Evolutionary conservation across 148 eudicot species (phyloP).

Genomic region (Chenopodium quinoa): DNA sequence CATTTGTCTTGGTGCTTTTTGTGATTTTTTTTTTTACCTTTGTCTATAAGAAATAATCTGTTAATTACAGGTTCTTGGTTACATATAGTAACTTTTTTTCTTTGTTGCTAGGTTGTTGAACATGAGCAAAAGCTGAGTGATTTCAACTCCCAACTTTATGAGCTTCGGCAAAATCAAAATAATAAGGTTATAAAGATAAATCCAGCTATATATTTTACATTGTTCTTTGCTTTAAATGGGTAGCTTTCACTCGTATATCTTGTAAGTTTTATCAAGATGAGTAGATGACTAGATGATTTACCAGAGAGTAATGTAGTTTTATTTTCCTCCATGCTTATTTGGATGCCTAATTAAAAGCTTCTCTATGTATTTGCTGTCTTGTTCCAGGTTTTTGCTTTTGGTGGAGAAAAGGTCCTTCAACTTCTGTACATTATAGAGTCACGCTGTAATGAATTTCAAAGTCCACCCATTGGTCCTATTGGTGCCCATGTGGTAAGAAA

Average conservation of each 20-base stretch:
- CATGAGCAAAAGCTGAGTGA: slow-evolving; percentile 42
- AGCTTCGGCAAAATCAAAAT: slow-evolving; percentile 52
- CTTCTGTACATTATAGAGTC: slow-evolving; percentile 78
- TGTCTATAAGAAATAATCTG: neutral
- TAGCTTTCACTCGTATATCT: neutral
- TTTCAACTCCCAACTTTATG: slow-evolving; percentile 36
- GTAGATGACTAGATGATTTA: neutral
- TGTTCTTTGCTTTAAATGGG: neutral
- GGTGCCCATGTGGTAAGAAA: slow-evolving; percentile 81
- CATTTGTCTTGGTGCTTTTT: too few relatives aligned
- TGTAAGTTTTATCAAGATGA: neutral
- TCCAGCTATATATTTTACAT: slow-evolving; percentile 5
- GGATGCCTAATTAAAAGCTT: neutral
- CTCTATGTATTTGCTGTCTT: slow-evolving; percentile 6
- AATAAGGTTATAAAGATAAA: slow-evolving; percentile 57
- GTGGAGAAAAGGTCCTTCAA: slow-evolving; percentile 62
- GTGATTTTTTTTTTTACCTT: neutral
- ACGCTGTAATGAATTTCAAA: slow-evolving; percentile 55
- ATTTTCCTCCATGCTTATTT: neutral
- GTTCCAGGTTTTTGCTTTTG: slow-evolving; percentile 85
- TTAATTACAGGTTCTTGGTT: neutral
- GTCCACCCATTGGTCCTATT: slow-evolving; percentile 93
- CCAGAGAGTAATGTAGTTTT: too few relatives aligned
- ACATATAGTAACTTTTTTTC: neutral
- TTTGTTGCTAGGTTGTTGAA: slow-evolving; percentile 48